Percentiles rank a stretch among this genome's conserved stretches.
Conservation (phyloP, 2,329 filamentous ascomycete genomes). For the Lasiodiplodia theobromae region DNA sequence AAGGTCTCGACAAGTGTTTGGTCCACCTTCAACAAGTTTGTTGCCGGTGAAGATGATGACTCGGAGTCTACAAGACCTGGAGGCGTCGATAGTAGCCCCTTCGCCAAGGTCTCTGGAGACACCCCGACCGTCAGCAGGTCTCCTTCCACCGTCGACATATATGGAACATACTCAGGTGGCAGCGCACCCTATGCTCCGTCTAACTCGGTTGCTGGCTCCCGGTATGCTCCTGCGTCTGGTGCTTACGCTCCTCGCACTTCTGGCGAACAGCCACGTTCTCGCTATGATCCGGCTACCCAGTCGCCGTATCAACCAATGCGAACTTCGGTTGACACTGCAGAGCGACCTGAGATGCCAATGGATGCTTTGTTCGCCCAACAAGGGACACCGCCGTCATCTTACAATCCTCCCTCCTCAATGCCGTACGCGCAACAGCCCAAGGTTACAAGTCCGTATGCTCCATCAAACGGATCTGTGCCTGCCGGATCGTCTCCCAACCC, state of each 20-base stretch:
- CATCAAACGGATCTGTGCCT: conserved; percentile 1
- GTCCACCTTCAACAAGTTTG: conserved; percentile 95
- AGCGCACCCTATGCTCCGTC: conserved; percentile 47
- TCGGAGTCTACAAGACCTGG: conserved; percentile 64
- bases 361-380: conserved; percentile 27
- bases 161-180: conserved; percentile 63
- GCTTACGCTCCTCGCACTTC: conserved; percentile 57
- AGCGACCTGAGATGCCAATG: conserved; percentile 34
- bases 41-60: conserved; percentile 86
- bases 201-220: conserved; percentile 42
- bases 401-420: conserved; percentile 21
- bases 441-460: conserved; percentile 15
- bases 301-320: conserved; percentile 33
- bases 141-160: conserved; percentile 74
- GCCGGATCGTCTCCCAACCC: conserved; percentile 12
- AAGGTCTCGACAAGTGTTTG: conserved; percentile 91
- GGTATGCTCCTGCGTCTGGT: conserved; percentile 46
- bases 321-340: conserved; percentile 47
- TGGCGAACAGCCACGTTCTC: conserved; percentile 58
- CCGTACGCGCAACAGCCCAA: conserved; percentile 16
- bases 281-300: conserved; percentile 49
- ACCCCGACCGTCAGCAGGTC: conserved; percentile 62
- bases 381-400: conserved; percentile 41
- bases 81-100: conserved; percentile 72
- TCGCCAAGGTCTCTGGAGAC: conserved; percentile 79